Percentiles rank a stretch among this genome's conserved stretches.
Evolutionary conservation across 768 basidiomycete genomes (phyloP).

Genomic region (Tricholoma bakamatsutake): DNA sequence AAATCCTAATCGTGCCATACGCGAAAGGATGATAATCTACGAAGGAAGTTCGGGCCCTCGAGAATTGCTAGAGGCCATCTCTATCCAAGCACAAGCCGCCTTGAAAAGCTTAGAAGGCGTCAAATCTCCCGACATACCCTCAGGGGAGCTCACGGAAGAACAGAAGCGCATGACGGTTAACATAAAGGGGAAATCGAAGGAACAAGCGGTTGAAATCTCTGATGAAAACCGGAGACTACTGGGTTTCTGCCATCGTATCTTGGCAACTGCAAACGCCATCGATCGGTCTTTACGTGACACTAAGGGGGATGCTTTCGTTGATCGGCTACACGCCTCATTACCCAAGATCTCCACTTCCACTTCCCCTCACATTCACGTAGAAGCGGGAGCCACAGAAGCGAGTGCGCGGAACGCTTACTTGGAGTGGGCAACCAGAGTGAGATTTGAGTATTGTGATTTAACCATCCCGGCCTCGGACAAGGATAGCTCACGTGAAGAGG

Average conservation of each 20-base stretch:
- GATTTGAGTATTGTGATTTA: conserved; percentile 93
- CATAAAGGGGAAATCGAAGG: conserved; percentile 63
- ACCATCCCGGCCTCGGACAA: conserved; percentile 35
- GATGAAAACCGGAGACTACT: conserved; percentile 79
- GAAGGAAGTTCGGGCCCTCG: conserved; percentile 90
- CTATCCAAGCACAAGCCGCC: conserved; percentile 89
- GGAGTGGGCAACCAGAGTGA: conserved; percentile 74
- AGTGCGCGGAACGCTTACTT: conserved; percentile 64
- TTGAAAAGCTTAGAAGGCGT: conserved; percentile 77
- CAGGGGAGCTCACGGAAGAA: conserved; percentile 80
- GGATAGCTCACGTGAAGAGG: conserved; percentile 25
- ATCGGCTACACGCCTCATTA: conserved; percentile 67
- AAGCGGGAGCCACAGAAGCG: conserved; percentile 60
- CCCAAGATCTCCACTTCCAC: conserved; percentile 63
- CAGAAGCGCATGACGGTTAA: conserved; percentile 79
- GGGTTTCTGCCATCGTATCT: conserved; percentile 81
- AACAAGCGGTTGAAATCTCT: conserved; percentile 35
- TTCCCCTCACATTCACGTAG: conserved; percentile 34
- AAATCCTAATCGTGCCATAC: conserved; percentile 43
- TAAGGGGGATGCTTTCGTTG: conserved; percentile 84
- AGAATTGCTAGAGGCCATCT: conserved; percentile 86
- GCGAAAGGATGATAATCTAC: conserved; percentile 81
- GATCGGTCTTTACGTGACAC: conserved; percentile 85
- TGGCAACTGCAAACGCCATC: conserved; percentile 76
- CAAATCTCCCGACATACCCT: conserved; percentile 39